Evolutionary conservation across 2,329 filamentous ascomycete genomes (phyloP).

Genomic region (Gliomastix tumulicola): DNA sequence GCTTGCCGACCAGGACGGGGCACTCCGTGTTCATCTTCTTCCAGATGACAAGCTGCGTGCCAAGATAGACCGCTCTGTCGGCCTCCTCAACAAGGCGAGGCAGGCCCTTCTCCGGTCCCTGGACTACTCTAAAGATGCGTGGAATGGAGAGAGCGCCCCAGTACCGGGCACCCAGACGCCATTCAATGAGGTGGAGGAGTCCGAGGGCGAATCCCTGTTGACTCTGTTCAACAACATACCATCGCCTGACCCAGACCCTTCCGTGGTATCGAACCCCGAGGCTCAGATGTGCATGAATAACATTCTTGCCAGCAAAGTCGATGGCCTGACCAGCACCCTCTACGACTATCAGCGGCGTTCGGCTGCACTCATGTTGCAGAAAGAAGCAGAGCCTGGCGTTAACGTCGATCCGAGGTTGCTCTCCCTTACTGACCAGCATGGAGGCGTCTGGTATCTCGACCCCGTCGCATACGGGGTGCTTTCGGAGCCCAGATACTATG

Average conservation of each 20-base stretch:
- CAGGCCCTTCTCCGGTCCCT: constrained; percentile 41
- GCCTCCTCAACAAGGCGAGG: constrained; percentile 35
- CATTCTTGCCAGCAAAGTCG: constrained; percentile 44
- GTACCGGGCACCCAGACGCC: constrained; percentile 22
- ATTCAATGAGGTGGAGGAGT: no score
- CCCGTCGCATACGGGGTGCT: constrained; percentile 54
- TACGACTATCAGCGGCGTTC: constrained; percentile 78
- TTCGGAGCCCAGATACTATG: constrained; percentile 64
- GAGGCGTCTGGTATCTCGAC: constrained; percentile 63
- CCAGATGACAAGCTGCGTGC: constrained; percentile 57
- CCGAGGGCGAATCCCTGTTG: constrained; percentile 57
- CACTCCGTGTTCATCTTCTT: constrained; percentile 52
- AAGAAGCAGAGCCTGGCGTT: constrained; percentile 59
- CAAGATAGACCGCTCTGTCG: constrained; percentile 40
- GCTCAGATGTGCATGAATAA: constrained; percentile 45
- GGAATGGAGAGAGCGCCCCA: constrained; percentile 41
- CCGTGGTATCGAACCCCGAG: constrained; percentile 39
- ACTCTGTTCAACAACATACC: constrained; percentile 68
- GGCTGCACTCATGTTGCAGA: constrained; percentile 76
- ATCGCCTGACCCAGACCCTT: constrained; percentile 54
- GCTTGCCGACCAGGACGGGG: background rate
- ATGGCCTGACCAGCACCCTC: constrained; percentile 56
- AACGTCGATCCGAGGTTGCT: constrained; percentile 70
- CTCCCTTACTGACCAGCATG: constrained; percentile 50
- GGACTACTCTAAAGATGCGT: constrained; percentile 47